Evolutionary conservation across 192 early-diverging fungal genomes (phyloP).

Genomic region (Backusella tarrabulga): DNA sequence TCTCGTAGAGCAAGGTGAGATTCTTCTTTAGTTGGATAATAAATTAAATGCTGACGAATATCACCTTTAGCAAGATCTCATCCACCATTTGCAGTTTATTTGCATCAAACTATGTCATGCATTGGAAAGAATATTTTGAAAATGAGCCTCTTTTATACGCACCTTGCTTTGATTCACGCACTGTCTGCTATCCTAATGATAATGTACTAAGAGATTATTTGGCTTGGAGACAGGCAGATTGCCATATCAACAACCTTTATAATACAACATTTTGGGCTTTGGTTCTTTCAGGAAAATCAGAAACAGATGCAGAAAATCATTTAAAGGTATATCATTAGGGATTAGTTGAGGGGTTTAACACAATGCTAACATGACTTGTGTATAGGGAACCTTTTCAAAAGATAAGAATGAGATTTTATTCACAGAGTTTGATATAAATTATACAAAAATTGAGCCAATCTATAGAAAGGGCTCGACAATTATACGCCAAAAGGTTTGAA

Average conservation of each 20-base stretch:
- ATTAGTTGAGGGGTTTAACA: no score
- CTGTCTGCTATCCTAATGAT: constrained; percentile 83
- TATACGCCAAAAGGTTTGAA: constrained; percentile 54
- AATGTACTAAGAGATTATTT: constrained; percentile 90
- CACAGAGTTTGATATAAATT: constrained; percentile 83
- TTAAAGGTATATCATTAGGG: constrained; percentile 52
- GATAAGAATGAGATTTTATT: constrained; percentile 94
- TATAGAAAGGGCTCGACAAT: constrained; percentile 88
- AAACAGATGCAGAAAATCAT: constrained; percentile 70
- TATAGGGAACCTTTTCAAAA: constrained; percentile 79
- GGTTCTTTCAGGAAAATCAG: constrained; percentile 70
- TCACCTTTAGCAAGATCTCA: constrained; percentile 64
- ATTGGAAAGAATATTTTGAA: constrained; percentile 77
- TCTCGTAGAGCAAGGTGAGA: constrained; percentile 62
- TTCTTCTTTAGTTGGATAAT: neutral
- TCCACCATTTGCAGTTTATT: constrained; percentile 84
- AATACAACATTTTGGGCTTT: constrained; percentile 95
- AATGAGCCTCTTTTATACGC: constrained; percentile 65
- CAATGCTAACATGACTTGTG: neutral
- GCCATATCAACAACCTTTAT: constrained; percentile 90
- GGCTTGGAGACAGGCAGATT: constrained; percentile 93
- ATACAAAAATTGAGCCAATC: constrained; percentile 78
- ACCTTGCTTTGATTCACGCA: constrained; percentile 90
- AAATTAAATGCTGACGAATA: neutral
- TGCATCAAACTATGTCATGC: constrained; percentile 80